Evolutionary conservation across 2,329 filamentous ascomycete species (phyloP), one percentile per base, ranked within the genome.

Genomic region (Helotiales sp.): DNA sequence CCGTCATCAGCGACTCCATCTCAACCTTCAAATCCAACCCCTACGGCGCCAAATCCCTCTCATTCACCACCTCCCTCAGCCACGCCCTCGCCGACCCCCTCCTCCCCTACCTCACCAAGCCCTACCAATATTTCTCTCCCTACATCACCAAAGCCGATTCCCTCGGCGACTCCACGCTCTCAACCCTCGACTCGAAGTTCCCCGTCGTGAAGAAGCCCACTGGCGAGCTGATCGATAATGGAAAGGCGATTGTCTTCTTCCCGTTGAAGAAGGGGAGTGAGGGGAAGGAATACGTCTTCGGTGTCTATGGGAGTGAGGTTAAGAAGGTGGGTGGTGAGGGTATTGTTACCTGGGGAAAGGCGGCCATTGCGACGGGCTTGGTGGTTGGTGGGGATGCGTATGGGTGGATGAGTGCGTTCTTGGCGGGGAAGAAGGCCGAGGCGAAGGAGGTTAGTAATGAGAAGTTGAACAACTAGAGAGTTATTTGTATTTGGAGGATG

Each of bases 81-180:
- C 83, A 88, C 77, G 89, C 86, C 50, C 55, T 65, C 54, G 45
- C 71, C 20, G 90, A 89, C 73, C 93, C 93, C 22, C 81, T 97
- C 70, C 81, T 95, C 64, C 91, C 92, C 30, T 93, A 93, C 81
- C 83, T 97, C 74, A 80, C 88, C 75, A 91, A 87, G 74, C 93
- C 94, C 40, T 95, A 93, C 82, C 85, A 87, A 77, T 96, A 92
- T 78, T 86, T 97, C 70, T 89, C 89, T 61, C 94, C 95, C 0
- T 97, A 97, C 80, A 86, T 97, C 72, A 84, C 88, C 78, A 93
- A 90, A 79, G 94, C 89, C 76, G 96, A 98, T 78, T 81, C 87
- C 67, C 81, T 97, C 61, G 91, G 90, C 72, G 89, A 93, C 79
- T 84, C 87, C 78, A 87, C 90, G n/a, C 84, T 95, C 71, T 82